phyloP scores from a whole-genome alignment of 495 filamentous ascomycete species.

The Penicillium subrubescens region DNA sequence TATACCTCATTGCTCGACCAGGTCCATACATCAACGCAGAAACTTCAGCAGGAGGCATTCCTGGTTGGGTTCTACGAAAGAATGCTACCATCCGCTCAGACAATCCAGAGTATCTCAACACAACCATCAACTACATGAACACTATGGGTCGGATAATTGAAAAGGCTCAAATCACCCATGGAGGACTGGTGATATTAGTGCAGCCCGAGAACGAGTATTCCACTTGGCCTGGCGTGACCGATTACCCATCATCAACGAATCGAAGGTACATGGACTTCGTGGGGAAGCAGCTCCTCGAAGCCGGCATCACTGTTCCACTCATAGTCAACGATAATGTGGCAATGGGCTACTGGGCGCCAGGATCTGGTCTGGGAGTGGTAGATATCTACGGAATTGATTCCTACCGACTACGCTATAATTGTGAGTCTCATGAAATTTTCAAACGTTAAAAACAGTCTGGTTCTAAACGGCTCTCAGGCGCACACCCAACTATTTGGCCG shows the following conservation, averaged over 20 bases:
- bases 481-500: slow-evolving; percentile 49
- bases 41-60: slow-evolving; percentile 57
- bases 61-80: slow-evolving; percentile 59
- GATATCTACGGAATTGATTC: slow-evolving; percentile 73
- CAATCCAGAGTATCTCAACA: slow-evolving; percentile 58
- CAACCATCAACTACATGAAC: slow-evolving; percentile 50
- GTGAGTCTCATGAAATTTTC: slow-evolving; percentile 19
- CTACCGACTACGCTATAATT: slow-evolving; percentile 64
- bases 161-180: slow-evolving; percentile 69
- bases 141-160: slow-evolving; percentile 60
- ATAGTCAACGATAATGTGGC: slow-evolving; percentile 66
- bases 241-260: slow-evolving; percentile 45
- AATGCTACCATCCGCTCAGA: slow-evolving; percentile 56
- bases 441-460: not conserved
- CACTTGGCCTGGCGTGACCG: slow-evolving; percentile 30
- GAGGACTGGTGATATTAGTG: slow-evolving; percentile 68
- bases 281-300: slow-evolving; percentile 58
- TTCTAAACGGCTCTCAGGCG: slow-evolving; percentile 16
- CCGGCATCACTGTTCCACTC: slow-evolving; percentile 67
- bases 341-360: slow-evolving; percentile 60
- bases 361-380: slow-evolving; percentile 57
- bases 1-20: slow-evolving; percentile 70
- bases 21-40: slow-evolving; percentile 70
- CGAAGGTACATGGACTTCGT: slow-evolving; percentile 63
- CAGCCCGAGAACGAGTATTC: slow-evolving; percentile 75